Evolutionary conservation across 306 rosid genomes (phyloP), one percentile per base, ranked within the genome.

Genomic region (Vachellia pachyceras): DNA sequence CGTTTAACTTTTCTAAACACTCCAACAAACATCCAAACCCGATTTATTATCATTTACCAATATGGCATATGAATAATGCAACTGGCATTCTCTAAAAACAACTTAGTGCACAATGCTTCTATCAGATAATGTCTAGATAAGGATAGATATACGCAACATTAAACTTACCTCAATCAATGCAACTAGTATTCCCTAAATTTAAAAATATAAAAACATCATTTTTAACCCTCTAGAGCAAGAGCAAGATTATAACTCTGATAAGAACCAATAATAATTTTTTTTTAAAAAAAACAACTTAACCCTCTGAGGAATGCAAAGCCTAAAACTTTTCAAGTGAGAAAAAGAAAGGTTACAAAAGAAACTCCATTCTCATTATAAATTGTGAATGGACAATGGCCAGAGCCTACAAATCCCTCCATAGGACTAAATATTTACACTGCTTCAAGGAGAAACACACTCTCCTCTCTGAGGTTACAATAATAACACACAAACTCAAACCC

Each of bases 391-490:
- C 70, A 72, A 54, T 49, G 61, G 33, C 64, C 77, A 36, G 25
- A 25, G 25, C 22, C 77, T 77, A 70, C 72, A 78, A 44, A 52
- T 75, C 20, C 66, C 55, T 54, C 54, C 70, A 67, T 44, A 52
- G 50, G 46, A 41, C 81, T 87, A 75, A 47, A 75, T 82, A 84
- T 84, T 82, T 87, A 85, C 90, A 85, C 63, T 47, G 47, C 71
- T 61, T 18, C 18, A 57, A 68, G 72, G 65, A 82, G 77, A 54
- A 67, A 3, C 63, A n/a, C 33, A n/a, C 76, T 67, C 69, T 75
- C 80, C 50, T 13, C 76, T 49, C 17, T 14, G 25, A 55, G 17
- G 54, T 69, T 72, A 79, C 83, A 84, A 78, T 72, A 40, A 67
- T 72, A 40, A 67, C 68, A 87, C n/a, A n/a, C 75, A 83, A 7